phyloP scores from a whole-genome alignment of 2,329 filamentous ascomycete genomes.

The Coniochaeta hoffmannii region DNA sequence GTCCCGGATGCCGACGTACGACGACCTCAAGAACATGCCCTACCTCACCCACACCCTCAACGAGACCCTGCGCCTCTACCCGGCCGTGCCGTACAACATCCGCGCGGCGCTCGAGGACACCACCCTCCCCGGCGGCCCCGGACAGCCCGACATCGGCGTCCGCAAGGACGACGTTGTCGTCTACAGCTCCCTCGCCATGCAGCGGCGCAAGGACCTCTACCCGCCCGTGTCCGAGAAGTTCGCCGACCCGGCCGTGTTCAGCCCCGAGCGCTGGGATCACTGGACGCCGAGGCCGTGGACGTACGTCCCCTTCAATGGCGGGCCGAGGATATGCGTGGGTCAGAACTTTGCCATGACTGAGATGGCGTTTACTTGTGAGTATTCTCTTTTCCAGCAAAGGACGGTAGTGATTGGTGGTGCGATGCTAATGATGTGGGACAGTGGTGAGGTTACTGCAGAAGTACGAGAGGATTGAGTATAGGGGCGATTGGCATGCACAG shows the following conservation, averaged over 20 bases:
- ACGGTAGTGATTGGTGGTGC: neutral
- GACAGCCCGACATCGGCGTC: slow-evolving; percentile 16
- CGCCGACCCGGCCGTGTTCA: slow-evolving; percentile 18
- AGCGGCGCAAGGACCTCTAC: slow-evolving; percentile 20
- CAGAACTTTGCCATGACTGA: slow-evolving; percentile 54
- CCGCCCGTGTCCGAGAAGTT: slow-evolving; percentile 16
- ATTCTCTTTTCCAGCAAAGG: neutral
- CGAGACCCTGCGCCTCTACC: slow-evolving; percentile 20
- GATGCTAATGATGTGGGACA: slow-evolving; percentile 10
- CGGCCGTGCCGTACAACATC: slow-evolving; percentile 20
- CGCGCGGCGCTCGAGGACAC: slow-evolving; percentile 18
- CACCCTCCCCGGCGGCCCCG: slow-evolving; percentile 13
- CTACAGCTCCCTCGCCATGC: slow-evolving; percentile 20
- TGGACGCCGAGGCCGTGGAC: slow-evolving; percentile 23
- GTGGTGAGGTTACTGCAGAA: slow-evolving; percentile 50
- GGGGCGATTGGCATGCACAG: slow-evolving; percentile 36
- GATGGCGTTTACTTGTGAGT: slow-evolving; percentile 41
- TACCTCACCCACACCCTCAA: slow-evolving; percentile 42
- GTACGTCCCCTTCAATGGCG: slow-evolving; percentile 30
- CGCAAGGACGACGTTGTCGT: slow-evolving; percentile 16
- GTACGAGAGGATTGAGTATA: slow-evolving; percentile 46
- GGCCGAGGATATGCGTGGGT: slow-evolving; percentile 42
- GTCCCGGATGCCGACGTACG: slow-evolving; percentile 33
- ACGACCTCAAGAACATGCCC: slow-evolving; percentile 38
- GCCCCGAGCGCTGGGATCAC: slow-evolving; percentile 21